Conservation (phyloP, 2,329 filamentous ascomycete species). For the Cercospora sp. region DNA sequence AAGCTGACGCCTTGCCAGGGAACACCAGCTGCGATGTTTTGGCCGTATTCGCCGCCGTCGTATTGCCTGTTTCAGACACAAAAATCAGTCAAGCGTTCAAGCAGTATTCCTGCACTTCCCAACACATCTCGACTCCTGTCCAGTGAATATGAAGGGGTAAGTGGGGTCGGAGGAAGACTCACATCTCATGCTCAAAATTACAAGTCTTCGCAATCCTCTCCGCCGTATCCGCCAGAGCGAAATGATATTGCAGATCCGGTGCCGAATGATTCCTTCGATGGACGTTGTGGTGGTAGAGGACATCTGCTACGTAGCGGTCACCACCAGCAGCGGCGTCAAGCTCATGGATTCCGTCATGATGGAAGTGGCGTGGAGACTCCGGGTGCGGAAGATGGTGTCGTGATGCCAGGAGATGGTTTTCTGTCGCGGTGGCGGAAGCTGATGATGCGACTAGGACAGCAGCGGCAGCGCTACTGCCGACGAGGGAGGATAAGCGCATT, state of each 20-base stretch:
- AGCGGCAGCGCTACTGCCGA: background rate
- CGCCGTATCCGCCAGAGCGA: slow-evolving; percentile 63
- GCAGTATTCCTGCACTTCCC: too few relatives aligned
- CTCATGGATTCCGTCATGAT: background rate
- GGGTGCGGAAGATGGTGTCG: background rate
- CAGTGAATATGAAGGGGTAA: too few relatives aligned
- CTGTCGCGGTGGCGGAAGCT: background rate
- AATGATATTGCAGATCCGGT: slow-evolving; percentile 62
- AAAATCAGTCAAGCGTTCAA: too few relatives aligned
- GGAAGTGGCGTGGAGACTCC: background rate
- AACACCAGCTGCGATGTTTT: slow-evolving; percentile 78
- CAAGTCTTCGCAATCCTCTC: slow-evolving; percentile 63
- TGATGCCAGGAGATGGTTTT: background rate
- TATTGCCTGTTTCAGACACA: too few relatives aligned
- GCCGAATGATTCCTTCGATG: slow-evolving; percentile 20
- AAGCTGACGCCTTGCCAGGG: slow-evolving; percentile 57
- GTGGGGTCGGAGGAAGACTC: too few relatives aligned
- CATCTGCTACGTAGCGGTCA: background rate
- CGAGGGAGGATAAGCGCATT: background rate
- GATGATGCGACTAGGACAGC: background rate
- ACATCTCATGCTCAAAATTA: slow-evolving; percentile 73
- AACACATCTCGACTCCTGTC: too few relatives aligned
- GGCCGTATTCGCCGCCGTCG: slow-evolving; percentile 69
- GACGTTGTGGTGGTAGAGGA: slow-evolving; percentile 20
- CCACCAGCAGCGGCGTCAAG: background rate